Evolutionary conservation across 495 filamentous ascomycete genomes (phyloP), one percentile per base, ranked within the genome.

Genomic region (Parathielavia hyrcaniae): DNA sequence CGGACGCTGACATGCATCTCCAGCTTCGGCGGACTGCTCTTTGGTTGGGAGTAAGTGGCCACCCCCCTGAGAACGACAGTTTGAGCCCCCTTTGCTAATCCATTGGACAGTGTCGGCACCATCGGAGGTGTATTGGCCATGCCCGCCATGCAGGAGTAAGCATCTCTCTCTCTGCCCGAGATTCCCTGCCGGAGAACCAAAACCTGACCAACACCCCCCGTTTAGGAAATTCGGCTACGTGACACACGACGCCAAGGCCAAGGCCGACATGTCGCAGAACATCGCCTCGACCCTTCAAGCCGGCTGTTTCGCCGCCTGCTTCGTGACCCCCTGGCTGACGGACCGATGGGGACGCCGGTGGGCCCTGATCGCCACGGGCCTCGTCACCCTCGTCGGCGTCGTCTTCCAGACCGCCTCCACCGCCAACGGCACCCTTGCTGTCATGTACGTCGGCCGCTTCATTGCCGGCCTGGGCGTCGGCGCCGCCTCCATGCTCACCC

Each of bases 1-100:
- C 17, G 40, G n/a, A 30, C 26, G 35, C 40, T 43, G 40, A 43
- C 40, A 30, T 57, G 9, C 47, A 35, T 75, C 73, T 77, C 79
- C 7, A 86, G 86, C 71, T 90, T 87, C 55, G 87, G 86, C 50
- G 87, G 86, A 50, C 87, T 85, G 80, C 74, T 84, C 30, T 85
- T 86, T 51, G 83, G 83, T 23, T 80, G 82, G 77, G 75, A 74
- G 76, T 79, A 40, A 19, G 64, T 63, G 12, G n/a, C 14, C 2
- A 43, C 40, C 13, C 40, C 3, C 26, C 26, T 30, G 26, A 6
- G 6, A 30, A 6, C 26, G 26, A 30, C 26, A 30, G 6, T 30
- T 6, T 6, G 26, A 30, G 26, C 26, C 26, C 26, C 26, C 26
- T 6, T n/a, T 30, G 40, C 40, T 43, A 3, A 43, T 16, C 12